Evolutionary conservation across 441 rosid genomes (phyloP).

Genomic region (Croton laevigatus): DNA sequence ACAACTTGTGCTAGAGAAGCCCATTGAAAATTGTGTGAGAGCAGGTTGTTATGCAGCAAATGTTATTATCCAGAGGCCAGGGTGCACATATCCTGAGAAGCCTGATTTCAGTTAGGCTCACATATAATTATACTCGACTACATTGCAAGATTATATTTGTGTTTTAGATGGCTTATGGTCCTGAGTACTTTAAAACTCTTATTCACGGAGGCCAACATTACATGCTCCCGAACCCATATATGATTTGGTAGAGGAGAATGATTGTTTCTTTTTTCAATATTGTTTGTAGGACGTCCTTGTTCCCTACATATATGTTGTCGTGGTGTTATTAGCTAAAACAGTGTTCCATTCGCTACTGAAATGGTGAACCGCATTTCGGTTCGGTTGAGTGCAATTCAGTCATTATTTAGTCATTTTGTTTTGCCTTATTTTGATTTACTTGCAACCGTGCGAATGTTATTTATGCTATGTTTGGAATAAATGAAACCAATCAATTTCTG

Average conservation of each 20-base stretch:
- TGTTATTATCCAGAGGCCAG: constrained; percentile 87
- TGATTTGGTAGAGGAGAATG: constrained; percentile 14
- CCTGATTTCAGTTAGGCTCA: constrained; percentile 42
- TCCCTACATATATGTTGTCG: not conserved
- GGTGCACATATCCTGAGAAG: constrained; percentile 83
- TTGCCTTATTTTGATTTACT: not conserved
- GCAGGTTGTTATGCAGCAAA: constrained; percentile 88
- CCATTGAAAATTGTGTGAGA: constrained; percentile 68
- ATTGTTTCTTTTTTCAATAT: not conserved
- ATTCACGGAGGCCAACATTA: not conserved
- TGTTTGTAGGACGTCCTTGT: constrained; percentile 8
- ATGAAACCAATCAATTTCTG: too few relatives aligned
- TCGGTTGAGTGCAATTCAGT: not conserved
- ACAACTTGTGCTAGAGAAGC: constrained; percentile 73
- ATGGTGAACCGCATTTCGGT: constrained; percentile 6
- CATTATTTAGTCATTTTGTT: too few relatives aligned
- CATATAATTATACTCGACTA: not conserved
- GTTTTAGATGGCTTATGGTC: not conserved
- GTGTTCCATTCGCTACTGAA: not conserved
- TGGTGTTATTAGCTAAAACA: not conserved
- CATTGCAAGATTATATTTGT: not conserved
- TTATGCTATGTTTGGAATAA: too few relatives aligned
- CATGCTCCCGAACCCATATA: constrained; percentile 20
- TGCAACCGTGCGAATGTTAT: too few relatives aligned
- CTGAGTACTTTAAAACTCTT: not conserved